Conservation (phyloP, 1,284 basidiomycete genomes). For the Leccinum olivaceoglutinosum region DNA sequence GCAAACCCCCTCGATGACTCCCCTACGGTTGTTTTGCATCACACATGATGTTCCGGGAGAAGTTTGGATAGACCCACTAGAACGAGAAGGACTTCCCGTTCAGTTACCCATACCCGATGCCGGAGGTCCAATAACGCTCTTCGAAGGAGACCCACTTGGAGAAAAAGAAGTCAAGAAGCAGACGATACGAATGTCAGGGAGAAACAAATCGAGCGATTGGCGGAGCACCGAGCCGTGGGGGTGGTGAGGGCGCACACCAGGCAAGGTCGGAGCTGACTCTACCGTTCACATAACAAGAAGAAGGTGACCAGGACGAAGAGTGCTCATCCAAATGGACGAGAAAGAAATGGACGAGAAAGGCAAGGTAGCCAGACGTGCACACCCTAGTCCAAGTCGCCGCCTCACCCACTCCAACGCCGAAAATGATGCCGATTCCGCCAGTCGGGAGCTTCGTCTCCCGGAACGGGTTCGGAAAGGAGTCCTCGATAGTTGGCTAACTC, state of each 20-base stretch:
- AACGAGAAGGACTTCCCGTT: slow-evolving; percentile 39
- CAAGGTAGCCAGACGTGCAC: slow-evolving; percentile 7
- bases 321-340: neutral
- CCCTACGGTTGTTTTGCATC: slow-evolving; percentile 15
- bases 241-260: slow-evolving; percentile 29
- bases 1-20: neutral
- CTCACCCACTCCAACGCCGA: slow-evolving; percentile 11
- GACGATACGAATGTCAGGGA: neutral
- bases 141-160: slow-evolving; percentile 17
- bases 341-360: slow-evolving; percentile 3
- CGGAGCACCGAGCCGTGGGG: slow-evolving; percentile 23
- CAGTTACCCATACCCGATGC: slow-evolving; percentile 6
- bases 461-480: slow-evolving; percentile 16
- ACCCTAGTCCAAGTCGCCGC: neutral
- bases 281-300: slow-evolving; percentile 8
- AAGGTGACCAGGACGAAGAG: neutral
- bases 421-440: slow-evolving; percentile 3
- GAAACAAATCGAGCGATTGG: slow-evolving; percentile 21
- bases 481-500: slow-evolving; percentile 18
- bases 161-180: slow-evolving; percentile 7
- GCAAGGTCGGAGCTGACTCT: slow-evolving; percentile 19
- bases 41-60: slow-evolving; percentile 35
- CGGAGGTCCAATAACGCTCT: neutral
- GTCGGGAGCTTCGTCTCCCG: slow-evolving; percentile 6
- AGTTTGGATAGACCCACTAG: slow-evolving; percentile 38